A percentile compares a stretch with the other conserved stretches of the same genome.
phyloP scores from a whole-genome alignment of 768 basidiomycete genomes.

The Hericium coralloides region DNA sequence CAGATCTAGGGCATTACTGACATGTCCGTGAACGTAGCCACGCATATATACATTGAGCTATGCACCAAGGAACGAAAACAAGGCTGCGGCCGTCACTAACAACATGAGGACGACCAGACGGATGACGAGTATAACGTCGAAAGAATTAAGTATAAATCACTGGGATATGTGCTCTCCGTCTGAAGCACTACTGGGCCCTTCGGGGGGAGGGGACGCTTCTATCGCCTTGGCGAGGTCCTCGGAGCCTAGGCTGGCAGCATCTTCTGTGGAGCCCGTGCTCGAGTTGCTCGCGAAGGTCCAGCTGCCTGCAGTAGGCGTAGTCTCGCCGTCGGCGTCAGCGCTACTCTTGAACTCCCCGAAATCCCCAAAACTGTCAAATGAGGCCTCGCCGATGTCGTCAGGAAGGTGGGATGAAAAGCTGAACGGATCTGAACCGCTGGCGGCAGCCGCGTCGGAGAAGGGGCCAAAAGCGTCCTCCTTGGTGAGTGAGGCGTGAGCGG shows the following conservation, averaged over 20 bases:
- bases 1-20: neutral
- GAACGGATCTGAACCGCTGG: conserved; percentile 44
- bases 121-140: no score
- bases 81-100: no score
- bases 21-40: neutral
- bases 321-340: conserved; percentile 36
- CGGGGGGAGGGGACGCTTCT: neutral
- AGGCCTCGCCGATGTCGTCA: conserved; percentile 55
- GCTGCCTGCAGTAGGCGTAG: conserved; percentile 59
- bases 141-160: no score
- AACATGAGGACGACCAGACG: no score
- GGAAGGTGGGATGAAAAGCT: conserved; percentile 39
- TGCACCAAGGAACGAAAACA: neutral
- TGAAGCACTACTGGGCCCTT: no score
- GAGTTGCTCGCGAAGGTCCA: conserved; percentile 54
- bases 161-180: no score
- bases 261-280: conserved; percentile 11
- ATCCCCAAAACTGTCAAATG: conserved; percentile 55
- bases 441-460: conserved; percentile 58
- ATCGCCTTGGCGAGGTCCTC: conserved; percentile 4
- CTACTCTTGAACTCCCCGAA: conserved; percentile 74
- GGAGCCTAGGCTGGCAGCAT: conserved; percentile 5
- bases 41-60: neutral
- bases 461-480: conserved; percentile 70
- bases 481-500: neutral